Base-by-base conservation (phyloP, 345 rosid genomes). In the Acer negundo region DNA sequence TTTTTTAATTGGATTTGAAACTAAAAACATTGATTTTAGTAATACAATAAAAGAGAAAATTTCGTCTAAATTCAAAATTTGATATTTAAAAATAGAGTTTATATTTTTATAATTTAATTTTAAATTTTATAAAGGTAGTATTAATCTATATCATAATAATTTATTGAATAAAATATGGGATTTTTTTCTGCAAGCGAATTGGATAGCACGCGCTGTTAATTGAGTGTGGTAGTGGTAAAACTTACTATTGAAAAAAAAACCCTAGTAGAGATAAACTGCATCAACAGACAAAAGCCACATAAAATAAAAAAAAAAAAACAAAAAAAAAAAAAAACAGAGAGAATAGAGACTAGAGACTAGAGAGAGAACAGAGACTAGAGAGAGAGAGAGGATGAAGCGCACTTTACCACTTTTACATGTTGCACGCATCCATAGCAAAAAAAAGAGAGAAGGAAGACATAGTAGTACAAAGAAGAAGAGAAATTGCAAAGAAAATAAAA, bases 351-450 rank as follows among this genome's bases (percentile, higher is more conserved):
- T 63, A 44, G 83, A 80, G 81, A 73, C n/a, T n/a, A n/a, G n/a
- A 49, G 69, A 74, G 73, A 46, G 62, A 56, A 1, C 61, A 46
- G 73, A 67, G 79, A 59, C 71, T 63, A 44, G 83, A 80, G 81
- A 73, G 80, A 66, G 80, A 65, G 77, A 71, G 13, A 62, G 69
- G 40, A 55, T 53, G 78, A 28, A 71, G 49, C 2, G 83, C 79
- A 83, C 87, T 82, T 82, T 79, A 69, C 83, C 78, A 78, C 84
- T 89, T 89, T 86, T 90, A 80, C 79, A 87, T 82, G 87, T 84
- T 84, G 89, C 88, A 87, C 89, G 81, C 91, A 87, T 89, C 88
- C 82, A 84, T 80, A 84, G 85, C 84, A 77, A 74, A 70, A 78
- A 82, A n/a, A 7, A 78, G 69, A 82, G 69, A 82, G 65, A 69